Evolutionary conservation across 441 rosid genomes (phyloP).

Genomic region (Metrosideros polymorpha): DNA sequence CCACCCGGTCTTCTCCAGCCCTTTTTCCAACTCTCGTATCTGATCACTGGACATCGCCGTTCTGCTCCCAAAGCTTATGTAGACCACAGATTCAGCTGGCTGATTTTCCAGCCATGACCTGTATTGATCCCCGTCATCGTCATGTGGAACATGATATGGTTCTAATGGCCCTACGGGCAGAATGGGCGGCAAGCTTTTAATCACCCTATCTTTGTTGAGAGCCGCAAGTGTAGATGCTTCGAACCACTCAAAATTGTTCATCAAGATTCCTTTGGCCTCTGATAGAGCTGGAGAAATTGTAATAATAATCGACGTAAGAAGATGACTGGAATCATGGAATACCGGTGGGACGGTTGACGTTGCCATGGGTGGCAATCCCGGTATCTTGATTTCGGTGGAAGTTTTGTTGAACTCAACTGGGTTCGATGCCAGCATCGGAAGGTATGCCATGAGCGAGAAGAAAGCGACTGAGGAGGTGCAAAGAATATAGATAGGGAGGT

Average conservation of each 20-base stretch:
- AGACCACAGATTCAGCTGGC: constrained; percentile 10
- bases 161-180: constrained; percentile 14
- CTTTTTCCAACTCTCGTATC: constrained; percentile 4
- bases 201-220: background rate
- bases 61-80: constrained; percentile 16
- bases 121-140: background rate
- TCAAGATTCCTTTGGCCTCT: constrained; percentile 11
- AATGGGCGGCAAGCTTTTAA: background rate
- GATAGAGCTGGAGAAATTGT: background rate
- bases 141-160: constrained; percentile 3
- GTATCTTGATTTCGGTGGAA: background rate
- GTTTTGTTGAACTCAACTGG: background rate
- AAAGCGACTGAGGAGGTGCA: constrained; percentile 16
- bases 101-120: constrained; percentile 18
- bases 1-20: constrained; percentile 3
- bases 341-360: constrained; percentile 3
- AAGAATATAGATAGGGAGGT: constrained; percentile 13
- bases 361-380: constrained; percentile 1
- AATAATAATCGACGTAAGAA: background rate
- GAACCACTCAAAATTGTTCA: constrained; percentile 17
- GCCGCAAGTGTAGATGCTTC: constrained; percentile 1
- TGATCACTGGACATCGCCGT: background rate
- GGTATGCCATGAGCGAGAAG: constrained; percentile 9
- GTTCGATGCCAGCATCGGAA: background rate
- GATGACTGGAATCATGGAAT: background rate